Evolutionary conservation across 306 rosid genomes (phyloP).

Genomic region (Vigna radiata): DNA sequence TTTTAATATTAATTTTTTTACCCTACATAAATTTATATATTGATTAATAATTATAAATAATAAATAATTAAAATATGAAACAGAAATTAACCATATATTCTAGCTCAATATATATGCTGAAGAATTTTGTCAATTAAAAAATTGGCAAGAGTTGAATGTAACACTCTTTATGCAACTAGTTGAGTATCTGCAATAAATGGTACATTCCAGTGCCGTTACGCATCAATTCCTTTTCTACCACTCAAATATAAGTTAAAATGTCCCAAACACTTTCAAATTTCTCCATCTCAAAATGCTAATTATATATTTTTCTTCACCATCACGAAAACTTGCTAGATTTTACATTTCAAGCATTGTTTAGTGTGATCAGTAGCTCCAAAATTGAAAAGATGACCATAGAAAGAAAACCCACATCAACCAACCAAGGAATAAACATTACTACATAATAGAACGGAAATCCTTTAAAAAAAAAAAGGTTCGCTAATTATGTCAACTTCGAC

Average conservation of each 20-base stretch:
- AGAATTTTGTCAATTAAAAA: neutral
- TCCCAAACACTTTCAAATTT: neutral
- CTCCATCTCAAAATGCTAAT: too few relatives aligned
- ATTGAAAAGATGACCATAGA: neutral
- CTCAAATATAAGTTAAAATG: slow-evolving; percentile 24
- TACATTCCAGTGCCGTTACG: slow-evolving; percentile 11
- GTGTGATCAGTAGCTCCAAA: neutral
- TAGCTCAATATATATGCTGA: neutral
- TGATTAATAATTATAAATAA: too few relatives aligned
- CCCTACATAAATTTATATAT: too few relatives aligned
- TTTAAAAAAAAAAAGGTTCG: neutral
- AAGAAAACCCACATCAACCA: neutral
- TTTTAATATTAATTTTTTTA: too few relatives aligned
- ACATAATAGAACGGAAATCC: neutral
- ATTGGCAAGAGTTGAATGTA: neutral
- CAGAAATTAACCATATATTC: too few relatives aligned
- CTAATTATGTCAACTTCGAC: neutral
- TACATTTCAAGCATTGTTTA: slow-evolving; percentile 6
- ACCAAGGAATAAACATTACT: neutral
- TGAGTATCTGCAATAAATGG: neutral
- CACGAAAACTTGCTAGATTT: neutral
- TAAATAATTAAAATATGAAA: neutral
- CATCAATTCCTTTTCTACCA: neutral
- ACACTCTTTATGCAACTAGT: neutral
- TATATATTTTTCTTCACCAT: too few relatives aligned